A percentile compares a stretch with the other conserved stretches of the same genome.
Conservation (phyloP, 257 asterid species). For the Lycium barbarum region DNA sequence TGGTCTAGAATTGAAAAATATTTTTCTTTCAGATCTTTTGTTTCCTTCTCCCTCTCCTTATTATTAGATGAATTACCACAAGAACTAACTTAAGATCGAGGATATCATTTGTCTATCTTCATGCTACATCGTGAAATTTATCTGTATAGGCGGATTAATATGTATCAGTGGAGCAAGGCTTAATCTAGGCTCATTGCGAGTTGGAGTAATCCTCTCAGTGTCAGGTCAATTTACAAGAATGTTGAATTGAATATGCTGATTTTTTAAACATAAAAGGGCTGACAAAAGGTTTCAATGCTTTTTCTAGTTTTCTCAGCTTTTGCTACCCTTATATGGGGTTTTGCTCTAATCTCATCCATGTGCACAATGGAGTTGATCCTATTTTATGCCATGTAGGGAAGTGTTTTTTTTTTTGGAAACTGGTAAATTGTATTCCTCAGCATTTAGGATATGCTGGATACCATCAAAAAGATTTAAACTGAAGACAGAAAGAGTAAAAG, state of each 20-base stretch:
- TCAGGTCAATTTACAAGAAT: background rate
- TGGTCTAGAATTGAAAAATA: background rate
- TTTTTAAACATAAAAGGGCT: background rate
- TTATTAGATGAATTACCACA: background rate
- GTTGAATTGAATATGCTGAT: background rate
- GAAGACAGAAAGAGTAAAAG: too few species aligned
- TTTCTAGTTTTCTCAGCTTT: conserved; percentile 1
- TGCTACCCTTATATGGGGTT: background rate
- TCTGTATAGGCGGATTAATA: background rate
- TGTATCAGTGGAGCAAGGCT: background rate
- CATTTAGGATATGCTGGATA: too few species aligned
- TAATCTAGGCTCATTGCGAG: background rate
- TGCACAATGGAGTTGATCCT: conserved; percentile 8
- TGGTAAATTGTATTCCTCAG: too few species aligned
- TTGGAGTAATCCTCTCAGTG: conserved; percentile 12
- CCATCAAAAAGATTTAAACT: too few species aligned
- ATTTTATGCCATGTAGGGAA: background rate
- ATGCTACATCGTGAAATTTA: conserved; percentile 14
- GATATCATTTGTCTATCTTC: background rate
- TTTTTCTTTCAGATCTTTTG: background rate
- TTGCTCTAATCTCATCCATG: background rate
- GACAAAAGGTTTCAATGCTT: background rate
- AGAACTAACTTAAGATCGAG: conserved; percentile 17
- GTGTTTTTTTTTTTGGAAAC: background rate
- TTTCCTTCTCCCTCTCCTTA: background rate